Conservation (phyloP, 2,329 filamentous ascomycete species). For the Diplodia intermedia region DNA sequence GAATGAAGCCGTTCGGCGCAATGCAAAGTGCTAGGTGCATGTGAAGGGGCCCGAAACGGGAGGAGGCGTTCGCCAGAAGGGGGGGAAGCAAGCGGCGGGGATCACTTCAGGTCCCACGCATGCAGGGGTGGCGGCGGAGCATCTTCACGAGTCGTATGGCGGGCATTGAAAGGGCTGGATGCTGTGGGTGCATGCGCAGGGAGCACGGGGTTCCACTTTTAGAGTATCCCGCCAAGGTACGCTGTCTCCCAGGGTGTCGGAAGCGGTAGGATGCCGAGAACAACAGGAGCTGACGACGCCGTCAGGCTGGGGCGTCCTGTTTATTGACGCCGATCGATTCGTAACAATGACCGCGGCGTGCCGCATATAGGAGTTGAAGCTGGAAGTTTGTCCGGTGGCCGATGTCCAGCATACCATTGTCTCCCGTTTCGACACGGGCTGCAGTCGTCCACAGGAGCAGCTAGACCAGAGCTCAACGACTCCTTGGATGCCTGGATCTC, state of each 20-base stretch:
- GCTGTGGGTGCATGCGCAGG: background rate
- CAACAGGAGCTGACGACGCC: background rate
- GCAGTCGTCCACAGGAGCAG: background rate
- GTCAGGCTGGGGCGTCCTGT: background rate
- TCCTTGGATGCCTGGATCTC: background rate
- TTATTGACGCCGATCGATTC: background rate
- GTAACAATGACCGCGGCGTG: background rate
- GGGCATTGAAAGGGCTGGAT: background rate
- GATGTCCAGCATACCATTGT: background rate
- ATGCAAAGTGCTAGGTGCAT: constrained; percentile 6
- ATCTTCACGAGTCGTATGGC: background rate
- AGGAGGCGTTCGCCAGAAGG: background rate
- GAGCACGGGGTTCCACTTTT: background rate
- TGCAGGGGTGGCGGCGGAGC: background rate
- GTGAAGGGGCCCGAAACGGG: constrained; percentile 4
- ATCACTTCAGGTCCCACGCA: constrained; percentile 3
- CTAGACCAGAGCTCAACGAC: background rate
- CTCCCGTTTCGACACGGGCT: background rate
- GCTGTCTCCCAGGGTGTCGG: background rate
- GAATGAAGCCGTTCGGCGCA: constrained; percentile 10
- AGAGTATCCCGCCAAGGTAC: background rate
- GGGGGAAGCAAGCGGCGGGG: background rate
- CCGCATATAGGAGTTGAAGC: background rate
- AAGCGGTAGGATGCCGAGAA: background rate
- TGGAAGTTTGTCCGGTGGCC: background rate